Evolutionary conservation across 805 yeast species (phyloP).

Genomic region (Starmerella sp.): DNA sequence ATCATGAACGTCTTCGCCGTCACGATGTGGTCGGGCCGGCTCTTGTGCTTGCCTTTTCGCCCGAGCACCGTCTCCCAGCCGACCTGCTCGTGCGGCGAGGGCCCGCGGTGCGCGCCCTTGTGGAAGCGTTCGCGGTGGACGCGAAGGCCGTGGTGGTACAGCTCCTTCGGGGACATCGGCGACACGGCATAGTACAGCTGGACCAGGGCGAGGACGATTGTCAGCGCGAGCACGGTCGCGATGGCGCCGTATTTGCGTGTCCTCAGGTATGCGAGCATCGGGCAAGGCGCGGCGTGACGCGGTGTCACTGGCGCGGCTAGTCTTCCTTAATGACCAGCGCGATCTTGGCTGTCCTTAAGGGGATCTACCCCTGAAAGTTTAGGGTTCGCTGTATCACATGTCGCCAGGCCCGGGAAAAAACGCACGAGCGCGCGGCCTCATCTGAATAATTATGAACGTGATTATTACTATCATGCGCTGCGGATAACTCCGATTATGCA

Average conservation of each 20-base stretch:
- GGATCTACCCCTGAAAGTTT: background rate
- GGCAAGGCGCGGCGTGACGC: background rate
- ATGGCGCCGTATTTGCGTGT: background rate
- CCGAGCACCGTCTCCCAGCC: background rate
- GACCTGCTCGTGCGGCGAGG: background rate
- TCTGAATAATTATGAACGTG: background rate
- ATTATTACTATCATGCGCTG: background rate
- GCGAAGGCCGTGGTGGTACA: background rate
- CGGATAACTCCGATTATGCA: background rate
- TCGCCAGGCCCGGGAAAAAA: background rate
- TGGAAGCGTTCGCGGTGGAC: background rate
- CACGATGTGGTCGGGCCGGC: slow-evolving; percentile 5
- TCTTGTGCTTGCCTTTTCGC: background rate
- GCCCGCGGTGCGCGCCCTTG: background rate
- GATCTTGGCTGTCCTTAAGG: background rate
- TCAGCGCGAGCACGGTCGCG: background rate
- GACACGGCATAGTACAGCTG: background rate
- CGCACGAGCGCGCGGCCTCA: no score
- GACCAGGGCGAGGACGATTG: background rate
- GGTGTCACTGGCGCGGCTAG: background rate
- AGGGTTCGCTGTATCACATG: background rate
- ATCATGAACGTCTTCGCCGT: background rate
- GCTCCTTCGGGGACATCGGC: background rate
- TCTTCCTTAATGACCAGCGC: background rate
- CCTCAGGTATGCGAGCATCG: background rate